Conservation (phyloP, 1,139 yeast genomes). For the Nakaseomyces glabratus region DNA sequence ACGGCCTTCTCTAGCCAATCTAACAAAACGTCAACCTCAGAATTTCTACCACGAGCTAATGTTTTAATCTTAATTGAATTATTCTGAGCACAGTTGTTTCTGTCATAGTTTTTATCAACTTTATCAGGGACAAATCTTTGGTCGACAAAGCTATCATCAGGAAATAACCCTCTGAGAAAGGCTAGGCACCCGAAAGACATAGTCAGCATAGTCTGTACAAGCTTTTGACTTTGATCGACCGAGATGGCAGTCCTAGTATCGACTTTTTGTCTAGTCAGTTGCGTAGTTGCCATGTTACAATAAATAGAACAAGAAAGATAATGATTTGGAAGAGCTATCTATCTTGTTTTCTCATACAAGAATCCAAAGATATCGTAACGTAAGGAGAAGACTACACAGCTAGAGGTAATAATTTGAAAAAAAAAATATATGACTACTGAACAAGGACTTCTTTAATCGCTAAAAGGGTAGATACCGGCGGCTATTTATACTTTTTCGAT, state of each 20-base stretch:
- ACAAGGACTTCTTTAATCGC: too few relatives aligned
- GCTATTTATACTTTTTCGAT: too few relatives aligned
- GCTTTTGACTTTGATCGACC: constrained; percentile 34
- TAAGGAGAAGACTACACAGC: too few relatives aligned
- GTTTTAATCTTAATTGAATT: constrained; percentile 39
- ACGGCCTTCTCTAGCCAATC: constrained; percentile 47
- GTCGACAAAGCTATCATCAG: constrained; percentile 41
- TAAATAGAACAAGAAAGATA: too few relatives aligned
- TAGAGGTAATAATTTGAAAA: too few relatives aligned
- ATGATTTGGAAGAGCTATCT: too few relatives aligned
- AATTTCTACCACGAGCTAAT: constrained; percentile 37
- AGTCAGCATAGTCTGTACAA: constrained; percentile 38
- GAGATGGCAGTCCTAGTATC: constrained; percentile 21
- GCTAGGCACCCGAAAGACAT: constrained; percentile 47
- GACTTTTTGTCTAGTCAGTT: constrained; percentile 15
- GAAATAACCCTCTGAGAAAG: constrained; percentile 43
- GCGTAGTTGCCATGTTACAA: constrained; percentile 30
- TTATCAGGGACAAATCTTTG: constrained; percentile 35
- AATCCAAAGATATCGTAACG: too few relatives aligned
- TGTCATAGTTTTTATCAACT: constrained; percentile 26
- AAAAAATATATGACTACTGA: too few relatives aligned
- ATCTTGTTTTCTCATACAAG: too few relatives aligned
- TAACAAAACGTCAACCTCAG: constrained; percentile 38
- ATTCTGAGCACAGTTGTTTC: constrained; percentile 18
- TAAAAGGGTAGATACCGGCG: too few relatives aligned